Evolutionary conservation across 2,329 filamentous ascomycete species (phyloP).

Genomic region (Aureobasidium sp.): DNA sequence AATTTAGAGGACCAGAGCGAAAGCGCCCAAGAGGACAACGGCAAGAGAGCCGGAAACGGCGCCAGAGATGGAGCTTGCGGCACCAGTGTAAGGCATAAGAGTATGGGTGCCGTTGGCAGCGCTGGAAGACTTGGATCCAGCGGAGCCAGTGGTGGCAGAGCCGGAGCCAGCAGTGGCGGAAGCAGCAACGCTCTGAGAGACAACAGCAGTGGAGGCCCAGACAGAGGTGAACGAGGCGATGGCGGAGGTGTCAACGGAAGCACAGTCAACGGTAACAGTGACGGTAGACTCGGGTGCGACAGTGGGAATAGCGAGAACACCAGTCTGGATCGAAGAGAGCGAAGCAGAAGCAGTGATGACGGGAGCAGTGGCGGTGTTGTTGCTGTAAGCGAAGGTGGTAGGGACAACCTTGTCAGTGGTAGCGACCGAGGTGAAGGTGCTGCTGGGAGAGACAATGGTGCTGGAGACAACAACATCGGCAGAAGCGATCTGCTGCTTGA

Average conservation of each 20-base stretch:
- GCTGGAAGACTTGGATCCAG: slow-evolving; percentile 12
- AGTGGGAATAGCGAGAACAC: not conserved
- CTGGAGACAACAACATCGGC: slow-evolving; percentile 13
- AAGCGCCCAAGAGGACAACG: slow-evolving; percentile 1
- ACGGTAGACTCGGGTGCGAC: not conserved
- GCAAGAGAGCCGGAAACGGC: slow-evolving; percentile 7
- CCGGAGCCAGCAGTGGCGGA: not conserved
- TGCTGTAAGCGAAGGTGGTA: slow-evolving; percentile 4
- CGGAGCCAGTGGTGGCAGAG: not conserved
- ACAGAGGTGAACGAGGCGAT: slow-evolving; percentile 5
- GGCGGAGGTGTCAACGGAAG: slow-evolving; percentile 1
- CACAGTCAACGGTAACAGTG: not conserved
- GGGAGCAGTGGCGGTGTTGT: slow-evolving; percentile 1
- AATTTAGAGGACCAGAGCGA: slow-evolving; percentile 7
- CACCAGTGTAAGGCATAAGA: slow-evolving; percentile 10
- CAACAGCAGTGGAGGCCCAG: slow-evolving; percentile 10
- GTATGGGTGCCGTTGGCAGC: slow-evolving; percentile 10
- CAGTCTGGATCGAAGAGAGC: not conserved
- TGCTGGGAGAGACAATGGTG: slow-evolving; percentile 15
- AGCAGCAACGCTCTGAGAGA: slow-evolving; percentile 7
- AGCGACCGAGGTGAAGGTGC: slow-evolving; percentile 15
- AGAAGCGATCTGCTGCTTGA: slow-evolving; percentile 19
- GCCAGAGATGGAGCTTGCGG: slow-evolving; percentile 8
- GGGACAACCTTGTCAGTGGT: slow-evolving; percentile 12
- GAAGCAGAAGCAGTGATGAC: not conserved